A percentile compares a stretch with the other conserved stretches of the same genome.
Conservation (phyloP, 768 basidiomycete genomes). For the Gyrodon lividus region DNA sequence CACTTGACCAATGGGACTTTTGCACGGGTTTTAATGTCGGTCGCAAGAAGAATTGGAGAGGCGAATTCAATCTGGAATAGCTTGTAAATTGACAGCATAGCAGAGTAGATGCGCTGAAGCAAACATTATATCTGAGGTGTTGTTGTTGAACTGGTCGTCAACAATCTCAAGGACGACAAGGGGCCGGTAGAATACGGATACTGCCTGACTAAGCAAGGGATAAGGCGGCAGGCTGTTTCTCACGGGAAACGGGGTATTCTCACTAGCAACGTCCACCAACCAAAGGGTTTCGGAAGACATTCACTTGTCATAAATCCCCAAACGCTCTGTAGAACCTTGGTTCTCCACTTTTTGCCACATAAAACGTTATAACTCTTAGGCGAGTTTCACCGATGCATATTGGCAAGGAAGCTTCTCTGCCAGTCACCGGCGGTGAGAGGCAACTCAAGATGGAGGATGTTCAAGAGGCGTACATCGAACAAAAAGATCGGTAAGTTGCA, state of each 20-base stretch:
- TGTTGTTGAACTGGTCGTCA: too few relatives aligned
- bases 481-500: constrained; percentile 66
- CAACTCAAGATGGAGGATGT: constrained; percentile 63
- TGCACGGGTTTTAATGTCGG: too few relatives aligned
- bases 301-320: background rate
- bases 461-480: constrained; percentile 72
- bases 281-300: background rate
- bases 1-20: too few relatives aligned
- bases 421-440: constrained; percentile 19
- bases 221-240: background rate
- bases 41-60: too few relatives aligned
- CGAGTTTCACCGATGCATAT: constrained; percentile 14
- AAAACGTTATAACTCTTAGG: constrained; percentile 3
- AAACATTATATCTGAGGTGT: too few relatives aligned
- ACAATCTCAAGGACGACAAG: too few relatives aligned
- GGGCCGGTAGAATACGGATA: constrained; percentile 1
- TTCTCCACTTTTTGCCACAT: background rate
- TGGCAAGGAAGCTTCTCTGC: constrained; percentile 13
- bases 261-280: background rate
- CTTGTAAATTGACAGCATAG: too few relatives aligned
- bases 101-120: too few relatives aligned
- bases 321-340: background rate
- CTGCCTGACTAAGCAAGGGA: background rate
- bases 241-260: background rate
- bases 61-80: too few relatives aligned